phyloP scores from a whole-genome alignment of 129 eudicot species.

The Erigeron canadensis region DNA sequence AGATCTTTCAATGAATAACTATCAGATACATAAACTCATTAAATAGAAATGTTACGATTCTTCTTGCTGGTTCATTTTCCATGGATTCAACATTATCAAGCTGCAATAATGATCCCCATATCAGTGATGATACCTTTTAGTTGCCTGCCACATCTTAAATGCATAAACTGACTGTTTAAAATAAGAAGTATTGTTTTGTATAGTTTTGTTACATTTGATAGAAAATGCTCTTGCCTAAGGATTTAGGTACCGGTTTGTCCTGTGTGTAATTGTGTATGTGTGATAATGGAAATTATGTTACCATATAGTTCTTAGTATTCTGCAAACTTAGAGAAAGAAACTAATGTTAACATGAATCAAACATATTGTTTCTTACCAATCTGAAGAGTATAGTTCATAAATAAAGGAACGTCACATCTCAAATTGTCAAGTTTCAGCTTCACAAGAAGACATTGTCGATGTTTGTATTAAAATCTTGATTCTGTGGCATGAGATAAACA shows the following conservation, averaged over 20 bases:
- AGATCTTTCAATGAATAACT: background rate
- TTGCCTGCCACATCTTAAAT: background rate
- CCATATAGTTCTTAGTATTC: background rate
- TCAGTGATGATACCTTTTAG: background rate
- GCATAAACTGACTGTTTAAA: background rate
- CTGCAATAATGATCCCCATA: too few species aligned
- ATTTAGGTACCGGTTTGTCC: too few species aligned
- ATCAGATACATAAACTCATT: background rate
- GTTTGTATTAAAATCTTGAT: background rate
- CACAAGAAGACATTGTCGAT: background rate
- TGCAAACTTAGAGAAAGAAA: background rate
- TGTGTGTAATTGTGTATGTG: too few species aligned
- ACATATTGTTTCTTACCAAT: background rate
- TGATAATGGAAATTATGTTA: too few species aligned
- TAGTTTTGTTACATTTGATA: background rate
- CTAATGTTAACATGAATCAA: background rate
- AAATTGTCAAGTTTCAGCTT: conserved; percentile 5
- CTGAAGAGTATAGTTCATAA: background rate
- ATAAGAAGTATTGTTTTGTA: background rate
- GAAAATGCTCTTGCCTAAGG: background rate
- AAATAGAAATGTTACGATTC: background rate
- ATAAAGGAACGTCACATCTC: background rate
- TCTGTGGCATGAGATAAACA: too few species aligned
- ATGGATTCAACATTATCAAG: background rate
- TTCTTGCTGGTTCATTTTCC: conserved; percentile 1